Conservation (phyloP, 352 stramenopile genomes). For the Aphanomyces cochlioides region DNA sequence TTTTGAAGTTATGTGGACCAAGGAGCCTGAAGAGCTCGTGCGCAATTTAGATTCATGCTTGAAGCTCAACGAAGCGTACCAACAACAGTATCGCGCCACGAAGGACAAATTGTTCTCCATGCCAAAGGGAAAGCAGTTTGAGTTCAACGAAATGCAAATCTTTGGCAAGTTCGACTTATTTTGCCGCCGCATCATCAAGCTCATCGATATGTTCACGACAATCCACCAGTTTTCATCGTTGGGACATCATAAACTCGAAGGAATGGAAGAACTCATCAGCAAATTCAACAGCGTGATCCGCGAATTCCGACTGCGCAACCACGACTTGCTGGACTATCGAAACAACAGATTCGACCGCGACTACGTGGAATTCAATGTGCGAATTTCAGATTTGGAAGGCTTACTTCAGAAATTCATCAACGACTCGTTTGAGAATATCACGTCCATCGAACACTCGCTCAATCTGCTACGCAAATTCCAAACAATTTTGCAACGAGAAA, state of each 20-base stretch:
- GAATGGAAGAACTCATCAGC: slow-evolving; percentile 87
- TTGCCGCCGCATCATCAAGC: slow-evolving; percentile 95
- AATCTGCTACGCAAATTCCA: slow-evolving; percentile 97
- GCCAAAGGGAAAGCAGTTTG: slow-evolving; percentile 97
- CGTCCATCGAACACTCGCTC: slow-evolving; percentile 96
- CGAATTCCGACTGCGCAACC: slow-evolving; percentile 95
- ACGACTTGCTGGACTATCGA: slow-evolving; percentile 97
- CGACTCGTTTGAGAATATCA: slow-evolving; percentile 98
- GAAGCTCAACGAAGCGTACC: slow-evolving; percentile 97
- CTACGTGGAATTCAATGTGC: slow-evolving; percentile 95
- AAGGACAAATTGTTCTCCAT: slow-evolving; percentile 96
- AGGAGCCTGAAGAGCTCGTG: slow-evolving; percentile 93
- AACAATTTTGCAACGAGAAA: slow-evolving; percentile 96
- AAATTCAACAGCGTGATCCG: slow-evolving; percentile 96
- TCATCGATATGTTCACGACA: slow-evolving; percentile 99
- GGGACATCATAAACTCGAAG: slow-evolving; percentile 89
- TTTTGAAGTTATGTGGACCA: slow-evolving; percentile 92
- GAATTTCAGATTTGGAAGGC: slow-evolving; percentile 95
- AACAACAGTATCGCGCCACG: slow-evolving; percentile 97
- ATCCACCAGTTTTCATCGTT: slow-evolving; percentile 95
- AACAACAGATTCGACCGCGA: slow-evolving; percentile 98
- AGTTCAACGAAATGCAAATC: slow-evolving; percentile 99
- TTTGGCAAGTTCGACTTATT: slow-evolving; percentile 99
- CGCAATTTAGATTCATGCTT: slow-evolving; percentile 93
- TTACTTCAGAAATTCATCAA: slow-evolving; percentile 99